phyloP scores from a whole-genome alignment of 179 eudicot species.

The Spergularia azorica region DNA sequence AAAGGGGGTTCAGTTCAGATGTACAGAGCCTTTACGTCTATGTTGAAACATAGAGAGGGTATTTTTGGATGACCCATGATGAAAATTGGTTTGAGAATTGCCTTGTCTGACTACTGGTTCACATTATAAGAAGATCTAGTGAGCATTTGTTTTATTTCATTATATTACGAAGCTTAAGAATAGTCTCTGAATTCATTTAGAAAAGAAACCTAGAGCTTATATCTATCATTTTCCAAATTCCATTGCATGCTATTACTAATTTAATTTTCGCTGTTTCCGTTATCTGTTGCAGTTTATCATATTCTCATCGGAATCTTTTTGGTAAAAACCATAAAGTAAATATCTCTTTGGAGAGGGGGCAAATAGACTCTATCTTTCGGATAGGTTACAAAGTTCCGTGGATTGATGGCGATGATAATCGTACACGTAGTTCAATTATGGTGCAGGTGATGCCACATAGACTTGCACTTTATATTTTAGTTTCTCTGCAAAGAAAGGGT shows the following conservation, averaged over 20 bases:
- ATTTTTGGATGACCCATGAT: no score
- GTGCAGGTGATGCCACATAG: slow-evolving; percentile 57
- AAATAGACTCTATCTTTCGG: slow-evolving; percentile 89
- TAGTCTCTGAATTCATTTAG: no score
- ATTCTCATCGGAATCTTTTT: slow-evolving; percentile 86
- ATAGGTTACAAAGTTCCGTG: slow-evolving; percentile 93
- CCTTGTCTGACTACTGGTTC: no score
- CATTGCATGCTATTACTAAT: neutral
- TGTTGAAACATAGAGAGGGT: no score
- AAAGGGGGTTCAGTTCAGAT: no score
- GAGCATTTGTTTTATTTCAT: no score
- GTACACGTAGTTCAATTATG: slow-evolving; percentile 87
- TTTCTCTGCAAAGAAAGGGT: neutral
- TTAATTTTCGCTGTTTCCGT: neutral
- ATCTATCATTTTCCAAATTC: neutral
- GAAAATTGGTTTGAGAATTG: no score
- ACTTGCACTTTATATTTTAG: neutral
- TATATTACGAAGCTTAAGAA: no score
- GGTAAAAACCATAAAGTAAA: slow-evolving; percentile 96
- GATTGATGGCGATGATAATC: slow-evolving; percentile 98
- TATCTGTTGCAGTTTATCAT: slow-evolving; percentile 72
- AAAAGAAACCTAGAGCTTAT: no score
- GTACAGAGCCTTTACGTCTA: no score
- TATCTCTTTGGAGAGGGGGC: slow-evolving; percentile 93
- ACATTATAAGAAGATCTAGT: neutral